Percentiles rank a stretch among this genome's conserved stretches.
phyloP scores from a whole-genome alignment of 2,329 filamentous ascomycete genomes.

The Venturiaceae sp. region DNA sequence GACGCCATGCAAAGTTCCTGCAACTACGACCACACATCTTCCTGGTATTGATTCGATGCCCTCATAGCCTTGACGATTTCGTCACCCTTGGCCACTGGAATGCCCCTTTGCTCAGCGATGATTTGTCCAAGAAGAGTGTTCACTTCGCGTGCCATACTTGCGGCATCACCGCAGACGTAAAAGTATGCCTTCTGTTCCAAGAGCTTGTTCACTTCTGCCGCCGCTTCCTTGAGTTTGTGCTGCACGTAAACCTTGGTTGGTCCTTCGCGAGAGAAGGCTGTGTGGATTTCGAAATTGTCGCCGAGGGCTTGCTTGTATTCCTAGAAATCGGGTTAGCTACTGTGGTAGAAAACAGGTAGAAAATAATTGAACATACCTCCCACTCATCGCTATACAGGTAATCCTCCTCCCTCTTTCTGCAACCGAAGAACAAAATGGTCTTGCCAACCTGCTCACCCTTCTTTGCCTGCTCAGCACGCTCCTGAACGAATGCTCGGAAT shows the following conservation, averaged over 20 bases:
- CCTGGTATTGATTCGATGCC: slow-evolving; percentile 91
- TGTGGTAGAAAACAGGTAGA: neutral
- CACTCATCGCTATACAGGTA: slow-evolving; percentile 89
- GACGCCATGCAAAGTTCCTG: neutral
- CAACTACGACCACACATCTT: slow-evolving; percentile 55
- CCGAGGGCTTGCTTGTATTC: slow-evolving; percentile 75
- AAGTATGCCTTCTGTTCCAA: slow-evolving; percentile 84
- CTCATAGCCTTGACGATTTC: slow-evolving; percentile 97
- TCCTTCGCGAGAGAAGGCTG: slow-evolving; percentile 86
- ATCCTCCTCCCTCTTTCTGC: slow-evolving; percentile 78
- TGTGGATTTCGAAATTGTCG: slow-evolving; percentile 82
- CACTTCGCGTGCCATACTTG: slow-evolving; percentile 93
- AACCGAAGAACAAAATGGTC: slow-evolving; percentile 91
- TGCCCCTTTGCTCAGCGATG: slow-evolving; percentile 70
- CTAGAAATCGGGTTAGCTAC: slow-evolving; percentile 37
- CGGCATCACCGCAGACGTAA: slow-evolving; percentile 96
- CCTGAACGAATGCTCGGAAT: slow-evolving; percentile 91
- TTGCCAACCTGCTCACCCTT: slow-evolving; percentile 75
- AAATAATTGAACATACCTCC: slow-evolving; percentile 54
- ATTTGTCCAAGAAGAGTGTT: slow-evolving; percentile 81
- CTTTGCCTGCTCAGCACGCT: slow-evolving; percentile 74
- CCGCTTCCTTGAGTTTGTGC: slow-evolving; percentile 76
- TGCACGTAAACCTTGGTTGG: slow-evolving; percentile 94
- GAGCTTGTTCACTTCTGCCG: slow-evolving; percentile 77
- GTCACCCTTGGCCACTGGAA: slow-evolving; percentile 80